Conservation (phyloP, 176 grass and related monocot species). For the Cocos nucifera region DNA sequence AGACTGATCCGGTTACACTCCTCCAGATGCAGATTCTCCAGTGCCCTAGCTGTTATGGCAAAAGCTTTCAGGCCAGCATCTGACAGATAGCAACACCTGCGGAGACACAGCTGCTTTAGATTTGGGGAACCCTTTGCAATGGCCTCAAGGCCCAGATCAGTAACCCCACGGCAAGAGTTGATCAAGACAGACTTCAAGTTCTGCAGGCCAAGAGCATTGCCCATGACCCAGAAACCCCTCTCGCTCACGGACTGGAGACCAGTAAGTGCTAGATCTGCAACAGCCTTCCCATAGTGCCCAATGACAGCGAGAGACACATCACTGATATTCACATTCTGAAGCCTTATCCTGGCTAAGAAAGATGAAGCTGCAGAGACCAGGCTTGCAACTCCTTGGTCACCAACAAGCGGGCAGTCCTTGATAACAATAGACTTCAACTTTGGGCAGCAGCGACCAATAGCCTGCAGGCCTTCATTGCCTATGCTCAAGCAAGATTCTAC, state of each 20-base stretch:
- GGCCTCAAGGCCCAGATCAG: constrained; percentile 54
- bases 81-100: constrained; percentile 56
- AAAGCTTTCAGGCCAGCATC: constrained; percentile 64
- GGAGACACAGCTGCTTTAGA: constrained; percentile 64
- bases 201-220: constrained; percentile 72
- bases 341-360: constrained; percentile 52
- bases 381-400: constrained; percentile 64
- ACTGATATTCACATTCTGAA: constrained; percentile 67
- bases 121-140: constrained; percentile 65
- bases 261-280: constrained; percentile 53
- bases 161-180: constrained; percentile 60
- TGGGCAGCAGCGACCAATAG: constrained; percentile 43
- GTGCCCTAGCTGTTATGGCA: constrained; percentile 34
- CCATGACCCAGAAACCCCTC: constrained; percentile 98
- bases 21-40: constrained; percentile 65
- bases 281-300: constrained; percentile 62
- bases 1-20: constrained; percentile 74
- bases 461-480: constrained; percentile 52
- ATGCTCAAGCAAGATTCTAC: constrained; percentile 56
- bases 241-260: constrained; percentile 56
- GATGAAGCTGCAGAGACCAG: constrained; percentile 45
- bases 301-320: constrained; percentile 74
- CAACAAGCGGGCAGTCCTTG: constrained; percentile 60
- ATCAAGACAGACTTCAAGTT: constrained; percentile 58
- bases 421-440: constrained; percentile 64